Conservation (phyloP, 2,329 filamentous ascomycete species). For the Paradendryphiella salina region DNA sequence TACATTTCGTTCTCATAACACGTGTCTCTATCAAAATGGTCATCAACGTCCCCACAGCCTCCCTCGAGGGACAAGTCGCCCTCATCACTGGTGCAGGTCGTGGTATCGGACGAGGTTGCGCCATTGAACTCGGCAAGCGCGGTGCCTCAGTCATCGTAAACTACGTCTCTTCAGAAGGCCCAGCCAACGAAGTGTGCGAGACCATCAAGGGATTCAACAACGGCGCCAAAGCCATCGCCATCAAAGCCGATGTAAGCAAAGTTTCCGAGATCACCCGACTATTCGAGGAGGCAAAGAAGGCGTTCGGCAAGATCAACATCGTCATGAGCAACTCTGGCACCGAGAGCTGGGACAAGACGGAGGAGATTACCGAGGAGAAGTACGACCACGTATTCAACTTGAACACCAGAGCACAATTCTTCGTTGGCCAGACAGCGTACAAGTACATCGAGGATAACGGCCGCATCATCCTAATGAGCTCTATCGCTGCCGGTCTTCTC, state of each 20-base stretch:
- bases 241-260: constrained; percentile 63
- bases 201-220: constrained; percentile 53
- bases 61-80: constrained; percentile 58
- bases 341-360: constrained; percentile 68
- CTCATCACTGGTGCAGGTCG: constrained; percentile 67
- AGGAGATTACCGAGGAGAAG: constrained; percentile 70
- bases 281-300: constrained; percentile 51
- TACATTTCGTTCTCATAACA: constrained; percentile 13
- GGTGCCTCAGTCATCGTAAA: constrained; percentile 69
- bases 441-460: constrained; percentile 71
- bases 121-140: constrained; percentile 67
- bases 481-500: constrained; percentile 68
- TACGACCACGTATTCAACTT: constrained; percentile 71
- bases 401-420: constrained; percentile 73
- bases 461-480: constrained; percentile 73
- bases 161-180: constrained; percentile 59
- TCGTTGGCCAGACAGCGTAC: constrained; percentile 75
- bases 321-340: constrained; percentile 62
- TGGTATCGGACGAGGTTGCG: constrained; percentile 68
- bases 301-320: constrained; percentile 51
- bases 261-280: constrained; percentile 62
- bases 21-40: constrained; percentile 41
- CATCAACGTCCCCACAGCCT: constrained; percentile 52
- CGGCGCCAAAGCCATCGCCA: constrained; percentile 58
- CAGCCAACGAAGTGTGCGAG: constrained; percentile 54